Base-by-base conservation (phyloP, 805 yeast genomes). In the Ogataea nitratoaversa region DNA sequence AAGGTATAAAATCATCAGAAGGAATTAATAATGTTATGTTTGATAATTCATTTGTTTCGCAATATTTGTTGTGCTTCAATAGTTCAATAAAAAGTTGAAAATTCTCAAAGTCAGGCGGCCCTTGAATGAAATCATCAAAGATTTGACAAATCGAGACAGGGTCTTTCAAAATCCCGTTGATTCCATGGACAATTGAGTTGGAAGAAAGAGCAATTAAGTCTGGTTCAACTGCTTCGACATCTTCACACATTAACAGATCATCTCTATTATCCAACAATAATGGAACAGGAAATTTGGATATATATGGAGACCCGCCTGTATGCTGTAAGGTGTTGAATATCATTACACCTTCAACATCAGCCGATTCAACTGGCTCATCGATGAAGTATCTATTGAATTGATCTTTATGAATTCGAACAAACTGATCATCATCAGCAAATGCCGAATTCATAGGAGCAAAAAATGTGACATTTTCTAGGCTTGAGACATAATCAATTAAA, bases 391-490 rank as follows among this genome's bases (percentile, higher is more conserved):
- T 56, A 17, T 51, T 34, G 12, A 62, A 41, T 8, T 51, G 53
- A 12, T 44, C 30, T 20, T 45, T 41, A 14, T 41, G 24, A 18
- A 54, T 28, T n/a, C 38, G 29, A 19, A 42, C 17, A 25, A 45
- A 44, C 5, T 30, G 18, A 23, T 42, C 38, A 9, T 41, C 30
- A 2, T 36, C 32, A 12, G 38, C 50, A 58, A 84, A 85, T 1
- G 95, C 95, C 48, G 82, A 79, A 56, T 87, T 87, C 11, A 82
- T 72, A 0, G 95, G 95, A 1, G 95, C 95, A 30, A 84, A 56
- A n/a, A 87, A 60, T 0, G 95, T 85, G 42, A 82, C 75, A 56
- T 84, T 82, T 19, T 65, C 63, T 44, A 82, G 57, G 17, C 63
- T 63, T 53, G 84, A 86, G 24, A 87, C 57, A 30, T 62, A 58